Conservation (phyloP, 2,329 filamentous ascomycete genomes). For the Aspergillus udagawae region DNA sequence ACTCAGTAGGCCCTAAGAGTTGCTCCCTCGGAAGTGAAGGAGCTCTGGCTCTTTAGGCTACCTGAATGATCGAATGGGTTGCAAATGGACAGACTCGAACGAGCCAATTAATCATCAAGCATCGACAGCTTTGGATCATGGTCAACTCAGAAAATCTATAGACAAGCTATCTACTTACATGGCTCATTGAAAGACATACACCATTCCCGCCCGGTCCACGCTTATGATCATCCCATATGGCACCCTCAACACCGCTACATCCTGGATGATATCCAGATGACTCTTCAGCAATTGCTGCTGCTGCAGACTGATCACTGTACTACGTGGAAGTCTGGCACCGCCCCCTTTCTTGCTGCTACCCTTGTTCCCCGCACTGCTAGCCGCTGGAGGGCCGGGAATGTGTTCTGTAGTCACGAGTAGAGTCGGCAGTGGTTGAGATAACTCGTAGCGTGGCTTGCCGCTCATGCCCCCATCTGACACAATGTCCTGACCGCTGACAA, state of each 20-base stretch:
- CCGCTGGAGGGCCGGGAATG: constrained; percentile 40
- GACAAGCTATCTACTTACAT: not conserved
- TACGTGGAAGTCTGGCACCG: constrained; percentile 57
- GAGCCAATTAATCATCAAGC: no score
- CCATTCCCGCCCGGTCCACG: constrained; percentile 80
- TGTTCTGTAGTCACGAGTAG: constrained; percentile 66
- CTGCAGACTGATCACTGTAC: constrained; percentile 80
- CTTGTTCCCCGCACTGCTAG: constrained; percentile 17
- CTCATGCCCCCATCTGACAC: constrained; percentile 53
- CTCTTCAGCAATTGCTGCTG: constrained; percentile 81
- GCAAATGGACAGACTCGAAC: no score
- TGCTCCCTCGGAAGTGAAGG: not conserved
- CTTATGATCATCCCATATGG: constrained; percentile 93
- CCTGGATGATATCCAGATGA: constrained; percentile 82
- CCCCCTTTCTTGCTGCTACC: constrained; percentile 33
- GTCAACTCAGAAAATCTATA: not conserved
- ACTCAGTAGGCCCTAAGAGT: not conserved
- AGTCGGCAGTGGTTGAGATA: constrained; percentile 58
- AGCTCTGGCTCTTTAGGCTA: not conserved
- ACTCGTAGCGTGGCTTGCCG: constrained; percentile 65
- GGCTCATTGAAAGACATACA: constrained; percentile 68
- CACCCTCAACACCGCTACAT: constrained; percentile 80
- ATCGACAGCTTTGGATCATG: not conserved
- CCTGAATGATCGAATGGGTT: no score
- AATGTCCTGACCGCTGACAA: constrained; percentile 72